Conservation (phyloP, 768 basidiomycete species). For the Cystofilobasidium bisporidii region DNA sequence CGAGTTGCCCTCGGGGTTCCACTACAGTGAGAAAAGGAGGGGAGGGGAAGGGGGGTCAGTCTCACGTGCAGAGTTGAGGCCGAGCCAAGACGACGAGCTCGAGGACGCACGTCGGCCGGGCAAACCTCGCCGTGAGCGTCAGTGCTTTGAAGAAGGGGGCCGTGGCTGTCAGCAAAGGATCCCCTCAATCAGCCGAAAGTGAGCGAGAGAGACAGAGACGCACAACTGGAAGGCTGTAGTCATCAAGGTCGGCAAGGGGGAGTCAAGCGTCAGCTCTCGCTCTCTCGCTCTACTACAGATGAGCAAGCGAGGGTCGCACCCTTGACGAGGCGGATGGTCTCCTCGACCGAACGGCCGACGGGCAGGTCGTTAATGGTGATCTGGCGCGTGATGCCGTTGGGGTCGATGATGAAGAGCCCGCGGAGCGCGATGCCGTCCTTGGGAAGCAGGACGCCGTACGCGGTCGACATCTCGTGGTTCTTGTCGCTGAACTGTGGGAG, state of each 20-base stretch:
- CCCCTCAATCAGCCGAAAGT: too few species aligned
- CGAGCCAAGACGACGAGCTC: too few species aligned
- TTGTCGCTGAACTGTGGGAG: conserved; percentile 17
- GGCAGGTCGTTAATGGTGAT: conserved; percentile 85
- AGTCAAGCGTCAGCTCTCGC: too few species aligned
- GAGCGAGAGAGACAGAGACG: not conserved
- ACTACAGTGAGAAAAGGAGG: not conserved
- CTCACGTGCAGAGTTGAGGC: too few species aligned
- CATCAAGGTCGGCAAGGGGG: too few species aligned
- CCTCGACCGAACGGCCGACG: conserved; percentile 82
- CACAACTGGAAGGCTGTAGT: conserved; percentile 65
- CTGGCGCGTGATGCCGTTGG: conserved; percentile 44
- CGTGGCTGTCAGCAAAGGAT: too few species aligned
- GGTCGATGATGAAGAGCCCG: conserved; percentile 43
- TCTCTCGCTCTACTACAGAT: too few species aligned
- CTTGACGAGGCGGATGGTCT: conserved; percentile 81
- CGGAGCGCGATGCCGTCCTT: conserved; percentile 80
- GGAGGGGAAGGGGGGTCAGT: not conserved
- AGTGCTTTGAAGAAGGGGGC: conserved; percentile 10
- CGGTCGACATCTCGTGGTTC: conserved; percentile 65
- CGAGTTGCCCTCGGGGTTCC: conserved; percentile 14
- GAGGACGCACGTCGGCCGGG: not conserved
- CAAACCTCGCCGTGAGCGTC: conserved; percentile 20
- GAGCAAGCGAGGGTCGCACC: too few species aligned
- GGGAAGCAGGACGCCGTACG: conserved; percentile 81